Percentiles rank a stretch among this genome's conserved stretches.
Evolutionary conservation across 352 stramenopile species (phyloP).

Genomic region (Globisporangium nagaii): DNA sequence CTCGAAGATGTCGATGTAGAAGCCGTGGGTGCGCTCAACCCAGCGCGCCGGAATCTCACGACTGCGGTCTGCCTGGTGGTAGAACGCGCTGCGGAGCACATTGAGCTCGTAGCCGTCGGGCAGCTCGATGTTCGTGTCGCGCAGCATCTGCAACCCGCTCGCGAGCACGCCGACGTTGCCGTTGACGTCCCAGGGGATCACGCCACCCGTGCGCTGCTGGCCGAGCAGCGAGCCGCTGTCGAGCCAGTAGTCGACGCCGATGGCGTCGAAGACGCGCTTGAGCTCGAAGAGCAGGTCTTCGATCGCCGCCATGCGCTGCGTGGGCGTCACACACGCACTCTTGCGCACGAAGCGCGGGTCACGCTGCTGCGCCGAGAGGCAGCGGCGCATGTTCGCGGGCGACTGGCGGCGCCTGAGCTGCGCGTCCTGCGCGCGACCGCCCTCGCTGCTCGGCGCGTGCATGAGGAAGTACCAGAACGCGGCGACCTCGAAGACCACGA

Average conservation of each 20-base stretch:
- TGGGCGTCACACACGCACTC: conserved; percentile 25
- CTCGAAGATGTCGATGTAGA: conserved; percentile 48
- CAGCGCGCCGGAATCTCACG: conserved; percentile 26
- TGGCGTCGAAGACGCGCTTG: conserved; percentile 27
- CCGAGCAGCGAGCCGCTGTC: conserved; percentile 52
- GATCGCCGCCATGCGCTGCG: conserved; percentile 27
- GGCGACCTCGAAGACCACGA: conserved; percentile 28
- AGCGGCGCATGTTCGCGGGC: conserved; percentile 25
- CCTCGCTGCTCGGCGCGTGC: conserved; percentile 16
- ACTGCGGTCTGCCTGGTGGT: conserved; percentile 19
- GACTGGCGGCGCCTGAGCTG: conserved; percentile 6
- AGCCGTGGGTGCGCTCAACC: conserved; percentile 40
- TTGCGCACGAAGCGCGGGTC: conserved; percentile 28
- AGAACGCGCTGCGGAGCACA: conserved; percentile 35
- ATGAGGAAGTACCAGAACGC: conserved; percentile 34
- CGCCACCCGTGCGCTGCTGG: conserved; percentile 31
- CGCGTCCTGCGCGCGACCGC: conserved; percentile 8
- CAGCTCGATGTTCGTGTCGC: conserved; percentile 17
- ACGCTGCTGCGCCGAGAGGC: conserved; percentile 26
- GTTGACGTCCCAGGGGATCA: conserved; percentile 52
- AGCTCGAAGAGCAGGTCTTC: conserved; percentile 34
- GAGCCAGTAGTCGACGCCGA: conserved; percentile 40
- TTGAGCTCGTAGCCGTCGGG: conserved; percentile 35
- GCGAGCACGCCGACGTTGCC: conserved; percentile 32
- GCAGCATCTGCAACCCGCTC: conserved; percentile 6